Percentiles rank a stretch among this genome's conserved stretches.
These are phyloP conservation scores for Pythium aquatile DNA, from an alignment of 352 stramenopile species.

Conservation along the genomic window DNA sequence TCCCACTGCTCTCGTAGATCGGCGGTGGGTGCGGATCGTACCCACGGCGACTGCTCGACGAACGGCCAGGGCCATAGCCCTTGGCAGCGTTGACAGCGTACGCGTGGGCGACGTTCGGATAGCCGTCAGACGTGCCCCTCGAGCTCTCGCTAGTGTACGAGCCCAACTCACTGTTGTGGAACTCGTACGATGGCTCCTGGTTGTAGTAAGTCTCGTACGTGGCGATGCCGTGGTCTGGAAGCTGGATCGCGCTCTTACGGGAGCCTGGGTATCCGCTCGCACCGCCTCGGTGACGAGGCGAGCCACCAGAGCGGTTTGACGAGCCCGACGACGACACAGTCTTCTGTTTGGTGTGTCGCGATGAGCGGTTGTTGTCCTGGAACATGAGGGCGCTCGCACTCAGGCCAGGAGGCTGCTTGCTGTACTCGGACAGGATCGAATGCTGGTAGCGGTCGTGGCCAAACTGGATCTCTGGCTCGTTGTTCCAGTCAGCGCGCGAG, in stretches of 20 bases:
- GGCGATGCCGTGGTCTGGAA: slow-evolving; percentile 14
- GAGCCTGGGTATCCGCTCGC: slow-evolving; percentile 5
- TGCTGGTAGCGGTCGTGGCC: slow-evolving; percentile 26
- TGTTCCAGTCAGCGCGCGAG: slow-evolving; percentile 68
- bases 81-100: slow-evolving; percentile 8
- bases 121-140: slow-evolving; percentile 16
- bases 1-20: not conserved
- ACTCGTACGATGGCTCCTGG: slow-evolving; percentile 10
- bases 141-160: slow-evolving; percentile 17
- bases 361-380: slow-evolving; percentile 33
- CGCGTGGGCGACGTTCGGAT: slow-evolving; percentile 12
- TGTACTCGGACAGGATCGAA: slow-evolving; percentile 32
- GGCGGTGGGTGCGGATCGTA: slow-evolving; percentile 1
- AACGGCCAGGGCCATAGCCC: not conserved
- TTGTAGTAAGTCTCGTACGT: slow-evolving; percentile 26
- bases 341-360: slow-evolving; percentile 46
- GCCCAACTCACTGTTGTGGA: slow-evolving; percentile 2
- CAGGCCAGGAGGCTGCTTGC: slow-evolving; percentile 43
- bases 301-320: slow-evolving; percentile 7
- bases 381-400: slow-evolving; percentile 67
- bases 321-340: slow-evolving; percentile 66
- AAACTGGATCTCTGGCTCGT: slow-evolving; percentile 42
- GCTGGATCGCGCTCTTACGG: not conserved
- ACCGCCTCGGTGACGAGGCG: slow-evolving; percentile 7
- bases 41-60: not conserved